These are phyloP conservation scores for Articulospora tetracladia DNA, from an alignment of 495 filamentous ascomycete genomes.

Conservation along the genomic window DNA sequence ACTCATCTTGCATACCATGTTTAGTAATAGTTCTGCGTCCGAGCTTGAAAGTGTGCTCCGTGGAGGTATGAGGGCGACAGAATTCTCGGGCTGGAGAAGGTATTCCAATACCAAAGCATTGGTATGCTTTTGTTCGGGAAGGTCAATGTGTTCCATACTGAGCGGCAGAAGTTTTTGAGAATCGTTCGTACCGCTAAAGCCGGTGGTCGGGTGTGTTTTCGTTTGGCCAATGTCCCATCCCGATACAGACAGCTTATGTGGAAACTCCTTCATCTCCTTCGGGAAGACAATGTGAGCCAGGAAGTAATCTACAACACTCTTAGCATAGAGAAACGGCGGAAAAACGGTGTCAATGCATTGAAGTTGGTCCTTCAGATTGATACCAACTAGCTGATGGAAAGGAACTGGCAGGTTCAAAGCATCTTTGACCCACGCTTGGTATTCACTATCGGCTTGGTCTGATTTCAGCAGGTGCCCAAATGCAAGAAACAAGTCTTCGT, in stretches of 20 bases:
- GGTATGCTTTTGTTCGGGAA: constrained; percentile 52
- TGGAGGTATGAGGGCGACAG: constrained; percentile 28
- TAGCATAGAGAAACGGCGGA: constrained; percentile 47
- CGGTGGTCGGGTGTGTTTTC: constrained; percentile 49
- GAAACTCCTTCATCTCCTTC: constrained; percentile 60
- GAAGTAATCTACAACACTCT: constrained; percentile 58
- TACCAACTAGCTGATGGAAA: constrained; percentile 43
- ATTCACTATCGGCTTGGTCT: constrained; percentile 53
- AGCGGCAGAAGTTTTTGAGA: constrained; percentile 53
- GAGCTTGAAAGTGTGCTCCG: constrained; percentile 6
- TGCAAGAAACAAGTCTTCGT: constrained; percentile 45
- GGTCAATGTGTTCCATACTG: constrained; percentile 50
- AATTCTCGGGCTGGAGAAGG: constrained; percentile 55
- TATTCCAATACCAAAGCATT: constrained; percentile 60
- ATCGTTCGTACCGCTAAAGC: constrained; percentile 76
- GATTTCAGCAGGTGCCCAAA: constrained; percentile 49
- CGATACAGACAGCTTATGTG: constrained; percentile 60
- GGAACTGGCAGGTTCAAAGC: constrained; percentile 30
- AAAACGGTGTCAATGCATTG: constrained; percentile 42
- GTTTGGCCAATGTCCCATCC: constrained; percentile 62
- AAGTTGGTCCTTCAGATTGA: constrained; percentile 57
- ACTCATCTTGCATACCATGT: constrained; percentile 34
- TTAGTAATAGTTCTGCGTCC: constrained; percentile 42
- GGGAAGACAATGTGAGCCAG: constrained; percentile 60
- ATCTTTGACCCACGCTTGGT: constrained; percentile 46